Base-by-base conservation (phyloP, 2,329 filamentous ascomycete species). In the Chaetomiaceae sp. region DNA sequence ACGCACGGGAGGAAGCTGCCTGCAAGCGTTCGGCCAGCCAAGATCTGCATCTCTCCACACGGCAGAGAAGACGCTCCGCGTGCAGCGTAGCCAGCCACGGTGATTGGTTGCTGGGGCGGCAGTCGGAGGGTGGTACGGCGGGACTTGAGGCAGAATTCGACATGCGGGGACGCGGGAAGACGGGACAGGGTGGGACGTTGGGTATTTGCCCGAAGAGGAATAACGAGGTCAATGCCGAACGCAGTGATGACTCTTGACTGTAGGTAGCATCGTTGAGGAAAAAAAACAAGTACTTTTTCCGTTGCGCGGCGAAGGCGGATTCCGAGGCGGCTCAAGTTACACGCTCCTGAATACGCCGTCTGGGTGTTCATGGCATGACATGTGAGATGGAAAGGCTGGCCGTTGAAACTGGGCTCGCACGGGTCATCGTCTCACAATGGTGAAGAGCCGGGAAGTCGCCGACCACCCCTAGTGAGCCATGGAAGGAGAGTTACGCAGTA, bases 221-320 rank as follows among this genome's bases (percentile, higher is more conserved):
- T 49, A 39, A 38, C 32, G n/a, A 42, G 38, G 36, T 45, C 33
- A 45, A 49, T 49, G 47, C 47, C 47, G 47, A 17, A 19, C 26
- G 3, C 12, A 11, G 14, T 3, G 22, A n/a, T n/a, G n/a, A n/a
- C n/a, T n/a, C 9, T 24, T 24, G 6, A 24, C 22, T 9, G 15
- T n/a, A n/a, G n/a, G n/a, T n/a, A n/a, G n/a, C n/a, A n/a, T n/a
- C n/a, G n/a, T n/a, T n/a, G n/a, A n/a, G n/a, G n/a, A n/a, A n/a
- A n/a, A n/a, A n/a, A n/a, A n/a, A n/a, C n/a, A n/a, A n/a, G n/a
- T n/a, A n/a, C n/a, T n/a, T 41, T 41, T 34, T 18, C 39, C 30
- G 30, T 42, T 19, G 7, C 29, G 26, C 39, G 20, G 30, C 30
- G 30, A 27, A 26, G 27, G 7, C 17, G 32, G 24, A 9, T 22